Percentiles rank a stretch among this genome's conserved stretches.
Conservation (phyloP, 345 rosid species). For the Gossypium longicalyx region DNA sequence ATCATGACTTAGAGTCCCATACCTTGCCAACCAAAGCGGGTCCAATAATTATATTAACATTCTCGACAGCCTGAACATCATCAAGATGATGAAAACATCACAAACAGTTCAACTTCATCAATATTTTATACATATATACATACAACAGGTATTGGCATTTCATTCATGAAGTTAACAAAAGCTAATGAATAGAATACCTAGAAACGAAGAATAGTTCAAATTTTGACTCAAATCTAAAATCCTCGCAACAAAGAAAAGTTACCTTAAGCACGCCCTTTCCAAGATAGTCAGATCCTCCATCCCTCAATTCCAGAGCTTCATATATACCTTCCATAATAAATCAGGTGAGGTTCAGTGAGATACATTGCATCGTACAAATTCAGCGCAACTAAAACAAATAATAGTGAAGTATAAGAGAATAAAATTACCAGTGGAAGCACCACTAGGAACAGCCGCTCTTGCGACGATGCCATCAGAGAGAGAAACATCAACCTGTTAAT, state of each 20-base stretch:
- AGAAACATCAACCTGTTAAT: slow-evolving; percentile 41
- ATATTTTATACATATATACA: background rate
- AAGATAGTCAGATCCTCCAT: slow-evolving; percentile 64
- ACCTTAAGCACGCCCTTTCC: slow-evolving; percentile 75
- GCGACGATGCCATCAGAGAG: slow-evolving; percentile 38
- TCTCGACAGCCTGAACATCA: slow-evolving; percentile 47
- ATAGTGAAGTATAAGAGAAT: background rate
- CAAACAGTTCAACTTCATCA: background rate
- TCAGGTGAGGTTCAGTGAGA: background rate
- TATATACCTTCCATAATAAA: slow-evolving; percentile 41
- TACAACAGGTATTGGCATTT: background rate
- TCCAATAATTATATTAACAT: slow-evolving; percentile 53
- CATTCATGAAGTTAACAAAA: background rate
- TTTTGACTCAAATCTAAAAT: background rate
- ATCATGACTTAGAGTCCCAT: background rate
- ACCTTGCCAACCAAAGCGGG: slow-evolving; percentile 75
- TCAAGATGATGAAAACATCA: slow-evolving; percentile 11
- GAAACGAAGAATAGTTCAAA: background rate
- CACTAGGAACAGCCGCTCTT: slow-evolving; percentile 74
- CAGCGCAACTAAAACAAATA: background rate
- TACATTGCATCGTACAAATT: background rate
- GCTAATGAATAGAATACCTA: background rate
- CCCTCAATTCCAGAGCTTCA: slow-evolving; percentile 63
- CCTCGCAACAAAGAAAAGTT: background rate
- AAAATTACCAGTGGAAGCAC: slow-evolving; percentile 59